These are phyloP conservation scores for Phaeoacremonium minimum DNA, from an alignment of 2,329 filamentous ascomycete genomes.

Conservation along the genomic window DNA sequence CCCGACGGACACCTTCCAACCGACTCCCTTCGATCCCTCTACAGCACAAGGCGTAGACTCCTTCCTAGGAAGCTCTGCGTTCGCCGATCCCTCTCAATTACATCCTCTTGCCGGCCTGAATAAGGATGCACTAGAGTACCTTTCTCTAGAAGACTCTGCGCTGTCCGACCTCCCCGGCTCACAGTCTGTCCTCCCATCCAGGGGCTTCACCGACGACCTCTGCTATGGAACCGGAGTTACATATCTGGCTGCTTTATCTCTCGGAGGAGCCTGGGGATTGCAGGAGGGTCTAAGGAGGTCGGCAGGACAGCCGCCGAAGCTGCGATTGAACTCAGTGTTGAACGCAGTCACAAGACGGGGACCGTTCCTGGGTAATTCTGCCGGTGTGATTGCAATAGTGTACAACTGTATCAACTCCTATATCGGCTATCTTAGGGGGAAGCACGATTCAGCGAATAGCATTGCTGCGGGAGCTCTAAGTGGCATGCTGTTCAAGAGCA, in stretches of 20 bases:
- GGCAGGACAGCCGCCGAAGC: constrained; percentile 75
- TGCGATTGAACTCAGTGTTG: constrained; percentile 88
- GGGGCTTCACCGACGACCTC: constrained; percentile 96
- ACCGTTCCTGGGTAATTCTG: constrained; percentile 93
- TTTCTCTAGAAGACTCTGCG: constrained; percentile 86
- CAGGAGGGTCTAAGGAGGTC: constrained; percentile 82
- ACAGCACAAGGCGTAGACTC: constrained; percentile 77
- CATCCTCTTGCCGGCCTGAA: constrained; percentile 93
- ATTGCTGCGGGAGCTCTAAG: constrained; percentile 80
- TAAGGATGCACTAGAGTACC: constrained; percentile 89
- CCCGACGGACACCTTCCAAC: constrained; percentile 45
- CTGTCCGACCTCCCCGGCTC: constrained; percentile 82
- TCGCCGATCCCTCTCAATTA: constrained; percentile 82
- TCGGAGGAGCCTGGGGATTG: constrained; percentile 90
- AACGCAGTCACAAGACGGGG: constrained; percentile 92
- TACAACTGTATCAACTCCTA: constrained; percentile 92
- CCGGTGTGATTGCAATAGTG: constrained; percentile 89
- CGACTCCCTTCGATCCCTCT: constrained; percentile 64
- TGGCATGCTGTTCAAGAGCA: constrained; percentile 96
- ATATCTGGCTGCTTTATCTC: constrained; percentile 79
- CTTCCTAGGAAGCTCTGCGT: constrained; percentile 72
- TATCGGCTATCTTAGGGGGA: constrained; percentile 73
- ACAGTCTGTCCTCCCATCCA: constrained; percentile 84
- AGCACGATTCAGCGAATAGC: constrained; percentile 88
- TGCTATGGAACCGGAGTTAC: constrained; percentile 96